Base-by-base conservation (phyloP, 805 yeast genomes). In the Sugiyamaella floridensis region DNA sequence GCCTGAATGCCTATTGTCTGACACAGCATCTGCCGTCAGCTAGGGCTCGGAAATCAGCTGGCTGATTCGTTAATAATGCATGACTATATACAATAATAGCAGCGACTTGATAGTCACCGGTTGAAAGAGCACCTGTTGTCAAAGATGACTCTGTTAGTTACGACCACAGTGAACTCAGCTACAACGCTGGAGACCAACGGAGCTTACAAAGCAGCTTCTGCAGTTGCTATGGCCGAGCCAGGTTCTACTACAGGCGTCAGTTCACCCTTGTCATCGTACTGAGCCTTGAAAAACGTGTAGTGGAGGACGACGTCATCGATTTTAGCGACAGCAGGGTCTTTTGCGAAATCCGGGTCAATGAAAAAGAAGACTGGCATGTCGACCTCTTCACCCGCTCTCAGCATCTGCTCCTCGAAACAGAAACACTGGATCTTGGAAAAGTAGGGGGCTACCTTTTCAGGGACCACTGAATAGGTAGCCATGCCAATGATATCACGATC, bases 321-420 rank as follows among this genome's bases (percentile, higher is more conserved):
- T 63, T 88, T 86, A 68, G 90, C 81, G 95, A 93, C 88, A 34
- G 81, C 76, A 4, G 99, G 97, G 66, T 90, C 98, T 54, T 83
- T 81, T 45, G 93, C 93, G 69, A 86, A 92, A 60, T 90, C 98
- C 0, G 98, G 98, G 66, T 90, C 98, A 45, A 90, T 87, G 69
- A 90, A 90, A 78, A 90, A 93, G 72, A 93, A 93, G 8, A 93
- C 88, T 0, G 99, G 99, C 99, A 93, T 93, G 66, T 93, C 99
- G 15, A 93, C 95, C 66, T 93, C 97, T 70, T 93, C 99, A 8
- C 97, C 97, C 2, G 97, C 96, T 51, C 82, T 78, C 58, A 93
- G 74, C 68, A 87, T 80, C 69, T 93, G 99, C 67, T 93, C 99
- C 72, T 93, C 99, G 65, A 93, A 93, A 66, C 99, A 93, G 72